Base-by-base conservation (phyloP, 176 grass and related monocot genomes). In the Oryza officinalis region DNA sequence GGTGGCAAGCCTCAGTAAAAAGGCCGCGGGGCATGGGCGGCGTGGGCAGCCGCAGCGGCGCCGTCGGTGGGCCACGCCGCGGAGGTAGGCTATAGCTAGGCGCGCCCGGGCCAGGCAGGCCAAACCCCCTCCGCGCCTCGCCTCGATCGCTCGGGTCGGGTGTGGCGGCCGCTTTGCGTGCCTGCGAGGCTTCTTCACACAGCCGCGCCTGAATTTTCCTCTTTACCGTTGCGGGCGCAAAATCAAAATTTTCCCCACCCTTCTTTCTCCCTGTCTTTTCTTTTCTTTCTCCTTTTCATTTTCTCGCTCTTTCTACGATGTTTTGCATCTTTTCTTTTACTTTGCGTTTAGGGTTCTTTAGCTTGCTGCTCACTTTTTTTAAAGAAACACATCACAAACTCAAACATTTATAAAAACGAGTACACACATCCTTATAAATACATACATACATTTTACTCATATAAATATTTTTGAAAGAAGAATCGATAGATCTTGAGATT, bases 81-180 rank as follows among this genome's bases (percentile, higher is more conserved):
- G n/a, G n/a, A n/a, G n/a, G n/a, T n/a, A n/a, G n/a, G n/a, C n/a
- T n/a, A n/a, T 32, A 33, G 32, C 5, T 30, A 10, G 38, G 38
- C 38, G 38, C 40, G 9, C 40, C 9, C 40, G 40, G 10, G 40
- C 40, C 40, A 41, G 40, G 40, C 40, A 41, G 38, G 33, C 33
- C 33, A 35, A 35, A 4, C 3, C 33, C 33, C 33, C 4, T 3
- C 13, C 46, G 28, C n/a, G 28, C 28, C 28, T 30, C 28, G 32
- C 37, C 13, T 47, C 2, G 50, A 54, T 54, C 49, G 65, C 28
- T 45, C 26, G 33, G 67, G 54, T 80, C 63, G 72, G 57, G 35
- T 78, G 65, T 27, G 78, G 45, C 50, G 43, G 82, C 66, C 63
- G 73, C 82, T 86, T 88, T 89, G 83, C 82, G 81, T 82, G 67